Conservation (phyloP, 2,329 filamentous ascomycete genomes). For the Pseudogymnoascus sp. region DNA sequence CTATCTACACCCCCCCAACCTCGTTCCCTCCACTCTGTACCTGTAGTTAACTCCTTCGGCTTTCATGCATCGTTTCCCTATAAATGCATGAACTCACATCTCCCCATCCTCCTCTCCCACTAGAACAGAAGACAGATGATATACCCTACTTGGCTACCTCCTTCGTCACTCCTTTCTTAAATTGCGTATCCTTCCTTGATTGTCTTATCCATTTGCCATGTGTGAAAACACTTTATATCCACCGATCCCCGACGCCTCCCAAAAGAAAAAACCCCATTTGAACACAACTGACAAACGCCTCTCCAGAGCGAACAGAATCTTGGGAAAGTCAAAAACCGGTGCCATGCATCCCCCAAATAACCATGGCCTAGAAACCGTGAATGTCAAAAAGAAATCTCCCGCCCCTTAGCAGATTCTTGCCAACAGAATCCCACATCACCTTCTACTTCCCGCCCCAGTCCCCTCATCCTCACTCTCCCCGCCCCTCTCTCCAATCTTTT, state of each 20-base stretch:
- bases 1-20: not conserved
- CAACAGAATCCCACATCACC: not conserved
- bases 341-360: not conserved
- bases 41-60: not conserved
- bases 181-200: not conserved
- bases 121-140: not conserved
- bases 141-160: not conserved
- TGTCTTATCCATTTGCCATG: not conserved
- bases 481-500: constrained; percentile 40
- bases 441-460: not conserved
- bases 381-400: not conserved
- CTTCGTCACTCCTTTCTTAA: not conserved
- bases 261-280: not conserved
- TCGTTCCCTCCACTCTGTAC: not conserved
- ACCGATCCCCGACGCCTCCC: not conserved
- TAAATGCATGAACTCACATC: not conserved
- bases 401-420: not conserved
- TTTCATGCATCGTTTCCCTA: not conserved
- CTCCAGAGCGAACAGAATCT: not conserved
- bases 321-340: not conserved
- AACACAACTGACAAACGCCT: not conserved
- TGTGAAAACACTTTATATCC: constrained; percentile 5
- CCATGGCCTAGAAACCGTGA: not conserved
- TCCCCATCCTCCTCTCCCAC: not conserved
- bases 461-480: constrained; percentile 14